phyloP scores from a whole-genome alignment of 1,284 basidiomycete genomes.

The Irpex rosettiformis region DNA sequence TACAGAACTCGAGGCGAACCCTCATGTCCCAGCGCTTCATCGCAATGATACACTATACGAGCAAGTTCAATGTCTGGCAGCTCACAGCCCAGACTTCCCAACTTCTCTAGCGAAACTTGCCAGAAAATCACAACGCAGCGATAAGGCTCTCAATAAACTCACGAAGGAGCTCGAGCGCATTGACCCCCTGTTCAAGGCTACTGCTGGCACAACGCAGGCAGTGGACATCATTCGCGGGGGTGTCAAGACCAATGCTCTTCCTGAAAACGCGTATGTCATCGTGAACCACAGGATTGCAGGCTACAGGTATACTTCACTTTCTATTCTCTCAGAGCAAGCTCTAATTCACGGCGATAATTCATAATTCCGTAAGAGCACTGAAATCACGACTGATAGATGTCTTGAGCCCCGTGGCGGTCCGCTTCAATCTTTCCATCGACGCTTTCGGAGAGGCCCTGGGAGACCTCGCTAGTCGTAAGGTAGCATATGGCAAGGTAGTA shows the following conservation, averaged over 20 bases:
- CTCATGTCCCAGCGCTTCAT: slow-evolving; percentile 35
- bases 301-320: slow-evolving; percentile 28
- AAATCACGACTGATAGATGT: slow-evolving; percentile 37
- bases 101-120: slow-evolving; percentile 34
- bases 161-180: slow-evolving; percentile 33
- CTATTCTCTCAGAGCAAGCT: slow-evolving; percentile 26
- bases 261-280: slow-evolving; percentile 48
- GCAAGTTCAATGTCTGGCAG: slow-evolving; percentile 36
- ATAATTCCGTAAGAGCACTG: slow-evolving; percentile 41
- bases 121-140: slow-evolving; percentile 31
- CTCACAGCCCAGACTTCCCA: slow-evolving; percentile 42
- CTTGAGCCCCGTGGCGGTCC: slow-evolving; percentile 38
- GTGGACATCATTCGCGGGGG: slow-evolving; percentile 66
- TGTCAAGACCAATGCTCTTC: slow-evolving; percentile 57
- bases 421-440: slow-evolving; percentile 49
- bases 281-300: slow-evolving; percentile 52
- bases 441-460: slow-evolving; percentile 40
- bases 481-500: slow-evolving; percentile 24
- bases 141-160: slow-evolving; percentile 39
- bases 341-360: slow-evolving; percentile 5
- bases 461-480: slow-evolving; percentile 5
- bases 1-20: slow-evolving; percentile 47
- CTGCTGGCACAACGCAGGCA: slow-evolving; percentile 68
- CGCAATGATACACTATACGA: slow-evolving; percentile 26
- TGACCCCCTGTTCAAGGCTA: slow-evolving; percentile 27